Evolutionary conservation across 2,329 filamentous ascomycete genomes (phyloP), one percentile per base, ranked within the genome.

Genomic region (Exutisphaerella laricina): DNA sequence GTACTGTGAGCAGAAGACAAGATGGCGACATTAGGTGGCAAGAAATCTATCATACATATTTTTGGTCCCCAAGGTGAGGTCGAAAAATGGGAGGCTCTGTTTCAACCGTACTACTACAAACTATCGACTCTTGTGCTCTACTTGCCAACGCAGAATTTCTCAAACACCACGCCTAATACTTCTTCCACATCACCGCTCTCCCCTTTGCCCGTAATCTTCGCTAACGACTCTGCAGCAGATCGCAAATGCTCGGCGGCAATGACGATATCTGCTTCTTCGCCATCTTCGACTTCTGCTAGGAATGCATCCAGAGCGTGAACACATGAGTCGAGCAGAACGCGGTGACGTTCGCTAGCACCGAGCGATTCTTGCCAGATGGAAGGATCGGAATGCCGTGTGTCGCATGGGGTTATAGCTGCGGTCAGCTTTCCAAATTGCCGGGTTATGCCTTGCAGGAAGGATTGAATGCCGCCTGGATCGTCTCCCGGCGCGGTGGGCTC

Each of bases 111-210:
- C 7, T 6, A 6, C 20, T 2, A 32, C 7, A 22, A 21, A 21
- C 32, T 10, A 10, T 35, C 22, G 8, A 30, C 25, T 20, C 12
- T 20, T 39, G n/a, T n/a, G n/a, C n/a, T n/a, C n/a, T 45, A 68
- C 49, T 69, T 68, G 7, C 66, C 66, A 3, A 68, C 65, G 43
- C 66, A 68, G 45, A 69, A 69, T 86, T 94, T 97, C 65, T 97
- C 90, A 69, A 98, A 98, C 3, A 98, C 89, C 16, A 98, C 89
- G 0, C 92, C 92, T 32, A 98, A 69, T 5, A 98, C 87, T 61
- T 97, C 92, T 63, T 98, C 90, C 12, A 97, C 88, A 65, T 97
- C 90, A 2, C 88, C 86, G 29, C 77, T 78, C 56, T 88, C 86
- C 1, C 88, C 89, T 42, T 79, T 79, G 1, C 92, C 92, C 1